Conservation (phyloP, 108 stramenopile genomes). For the Licmophora abbreviata region DNA sequence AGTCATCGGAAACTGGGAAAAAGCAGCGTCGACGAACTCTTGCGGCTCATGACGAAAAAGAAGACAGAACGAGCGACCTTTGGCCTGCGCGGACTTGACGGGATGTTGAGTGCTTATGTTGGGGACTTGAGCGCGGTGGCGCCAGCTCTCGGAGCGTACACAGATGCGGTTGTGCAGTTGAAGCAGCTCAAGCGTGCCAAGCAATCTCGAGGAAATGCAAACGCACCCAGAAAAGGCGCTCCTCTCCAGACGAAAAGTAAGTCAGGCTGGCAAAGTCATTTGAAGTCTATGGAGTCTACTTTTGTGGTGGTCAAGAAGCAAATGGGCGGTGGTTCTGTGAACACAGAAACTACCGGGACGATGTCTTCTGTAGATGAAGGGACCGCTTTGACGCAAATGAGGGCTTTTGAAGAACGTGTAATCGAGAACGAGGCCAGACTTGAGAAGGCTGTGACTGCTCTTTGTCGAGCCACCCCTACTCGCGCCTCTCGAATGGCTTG, state of each 20-base stretch:
- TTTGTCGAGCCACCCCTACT: slow-evolving; percentile 52
- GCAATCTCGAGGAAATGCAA: too few relatives aligned
- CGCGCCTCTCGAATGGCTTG: slow-evolving; percentile 72
- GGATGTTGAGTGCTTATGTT: slow-evolving; percentile 60
- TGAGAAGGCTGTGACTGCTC: slow-evolving; percentile 32
- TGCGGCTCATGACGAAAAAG: slow-evolving; percentile 46
- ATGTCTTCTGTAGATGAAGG: not conserved
- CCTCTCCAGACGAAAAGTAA: too few relatives aligned
- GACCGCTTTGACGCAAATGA: slow-evolving; percentile 4
- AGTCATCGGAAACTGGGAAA: slow-evolving; percentile 67
- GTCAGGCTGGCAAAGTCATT: slow-evolving; percentile 12
- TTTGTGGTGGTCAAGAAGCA: slow-evolving; percentile 20
- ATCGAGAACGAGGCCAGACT: slow-evolving; percentile 47
- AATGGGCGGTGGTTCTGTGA: not conserved
- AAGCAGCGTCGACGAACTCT: slow-evolving; percentile 47
- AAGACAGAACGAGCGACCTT: slow-evolving; percentile 61
- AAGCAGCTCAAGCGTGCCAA: too few relatives aligned
- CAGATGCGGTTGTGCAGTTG: slow-evolving; percentile 36
- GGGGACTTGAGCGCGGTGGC: slow-evolving; percentile 65
- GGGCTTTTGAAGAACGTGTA: slow-evolving; percentile 25
- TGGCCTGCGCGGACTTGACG: slow-evolving; percentile 26
- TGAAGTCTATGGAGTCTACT: slow-evolving; percentile 4
- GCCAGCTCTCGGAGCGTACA: slow-evolving; percentile 55
- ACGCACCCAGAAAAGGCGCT: too few relatives aligned
- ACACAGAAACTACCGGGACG: not conserved